phyloP scores from a whole-genome alignment of 768 basidiomycete species.

The Sarcodon aspratus region DNA sequence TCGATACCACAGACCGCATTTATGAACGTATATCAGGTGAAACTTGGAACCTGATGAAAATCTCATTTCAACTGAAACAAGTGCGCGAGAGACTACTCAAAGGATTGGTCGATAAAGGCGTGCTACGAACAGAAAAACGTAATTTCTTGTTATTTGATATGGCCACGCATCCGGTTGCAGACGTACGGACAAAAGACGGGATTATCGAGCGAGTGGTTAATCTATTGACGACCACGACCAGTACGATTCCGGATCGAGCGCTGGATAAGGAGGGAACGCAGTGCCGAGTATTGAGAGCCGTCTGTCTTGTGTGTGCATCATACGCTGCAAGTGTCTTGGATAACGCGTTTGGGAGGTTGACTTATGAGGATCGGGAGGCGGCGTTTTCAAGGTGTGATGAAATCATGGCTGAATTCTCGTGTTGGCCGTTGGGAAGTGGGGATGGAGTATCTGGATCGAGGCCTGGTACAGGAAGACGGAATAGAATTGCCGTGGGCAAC shows the following conservation, averaged over 20 bases:
- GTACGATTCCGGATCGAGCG: constrained; percentile 65
- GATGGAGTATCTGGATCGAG: constrained; percentile 4
- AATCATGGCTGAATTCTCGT: constrained; percentile 80
- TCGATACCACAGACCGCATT: background rate
- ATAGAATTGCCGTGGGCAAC: constrained; percentile 35
- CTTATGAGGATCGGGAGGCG: constrained; percentile 87
- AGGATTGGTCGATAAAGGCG: constrained; percentile 94
- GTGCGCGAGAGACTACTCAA: constrained; percentile 97
- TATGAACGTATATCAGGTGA: constrained; percentile 50
- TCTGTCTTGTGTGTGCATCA: constrained; percentile 81
- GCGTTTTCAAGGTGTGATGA: constrained; percentile 94
- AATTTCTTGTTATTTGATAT: constrained; percentile 99
- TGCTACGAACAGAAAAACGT: constrained; percentile 97
- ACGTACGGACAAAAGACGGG: constrained; percentile 80
- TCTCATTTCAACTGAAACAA: constrained; percentile 97
- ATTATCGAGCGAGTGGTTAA: constrained; percentile 67
- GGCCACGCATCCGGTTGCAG: constrained; percentile 97
- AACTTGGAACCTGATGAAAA: constrained; percentile 99
- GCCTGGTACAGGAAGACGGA: constrained; percentile 21
- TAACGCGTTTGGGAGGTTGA: constrained; percentile 80
- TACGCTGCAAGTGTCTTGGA: constrained; percentile 95
- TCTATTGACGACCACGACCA: constrained; percentile 75
- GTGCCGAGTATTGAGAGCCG: constrained; percentile 69
- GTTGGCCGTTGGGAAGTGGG: constrained; percentile 73
- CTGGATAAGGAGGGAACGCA: constrained; percentile 71